Evolutionary conservation across 2,329 filamentous ascomycete species (phyloP), one percentile per base, ranked within the genome.

Genomic region (Coniochaeta sp.): DNA sequence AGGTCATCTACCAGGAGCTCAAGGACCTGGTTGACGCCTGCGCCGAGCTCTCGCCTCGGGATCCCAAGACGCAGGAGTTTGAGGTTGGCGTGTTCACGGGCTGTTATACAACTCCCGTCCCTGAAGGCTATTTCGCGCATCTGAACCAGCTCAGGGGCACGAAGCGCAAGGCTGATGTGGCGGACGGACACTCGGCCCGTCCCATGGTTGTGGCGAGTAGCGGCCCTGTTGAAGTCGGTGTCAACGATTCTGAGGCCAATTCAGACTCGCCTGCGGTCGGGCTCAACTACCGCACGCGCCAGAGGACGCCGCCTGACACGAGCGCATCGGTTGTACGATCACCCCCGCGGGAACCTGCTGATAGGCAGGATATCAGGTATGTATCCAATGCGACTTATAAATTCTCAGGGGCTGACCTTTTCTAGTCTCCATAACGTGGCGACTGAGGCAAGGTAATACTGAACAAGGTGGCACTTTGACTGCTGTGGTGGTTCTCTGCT

Each of bases 1-100:
- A 74, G 28, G 86, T 97, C 54, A 88, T 81, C 58, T 81, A 73
- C 69, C 77, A 79, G 63, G 70, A 70, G 9, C 82, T 98, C 1
- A 81, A 86, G 1, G 93, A 96, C 68, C 79, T 98, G n/a, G 88
- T 89, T 69, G 85, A 81, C 33, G 86, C 92, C 0, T 97, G 93
- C 69, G 82, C 86, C 1, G 87, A 91, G 65, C 82, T 90, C 4
- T 87, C 85, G 62, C 81, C 86, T 58, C 76, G 82, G 60, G 75
- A 82, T 62, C 76, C 78, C 36, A 71, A 74, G 38, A 71, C 83
- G 67, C 79, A 79, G 9, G 79, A 88, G 60, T 97, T 97, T 66
- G 93, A 98, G 71, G 87, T 96, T 2, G 93, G 93, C 59, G 93
- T 97, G 9, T 97, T 98, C 77, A 91, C 87, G 69, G 93, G 93